Percentiles rank a stretch among this genome's conserved stretches.
Evolutionary conservation across 116 monocot genomes (phyloP).

Genomic region (Cymodocea nodosa): DNA sequence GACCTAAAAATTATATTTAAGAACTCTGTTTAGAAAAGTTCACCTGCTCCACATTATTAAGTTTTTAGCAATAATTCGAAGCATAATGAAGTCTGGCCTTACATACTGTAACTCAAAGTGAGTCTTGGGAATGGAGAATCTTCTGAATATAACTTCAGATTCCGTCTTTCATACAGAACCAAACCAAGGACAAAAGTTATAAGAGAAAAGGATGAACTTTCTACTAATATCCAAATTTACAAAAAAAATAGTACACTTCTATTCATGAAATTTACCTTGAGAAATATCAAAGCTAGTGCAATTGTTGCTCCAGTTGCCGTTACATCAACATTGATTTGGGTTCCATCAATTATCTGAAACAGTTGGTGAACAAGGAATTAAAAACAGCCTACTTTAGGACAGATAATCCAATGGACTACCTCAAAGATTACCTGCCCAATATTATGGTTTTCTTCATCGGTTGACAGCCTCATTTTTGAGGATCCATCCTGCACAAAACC

Average conservation of each 20-base stretch:
- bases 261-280: slow-evolving; percentile 39
- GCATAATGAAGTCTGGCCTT: slow-evolving; percentile 96
- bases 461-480: slow-evolving; percentile 8
- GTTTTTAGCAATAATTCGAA: slow-evolving; percentile 77
- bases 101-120: slow-evolving; percentile 90
- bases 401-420: not conserved
- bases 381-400: not conserved
- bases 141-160: slow-evolving; percentile 54
- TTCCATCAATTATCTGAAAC: slow-evolving; percentile 65
- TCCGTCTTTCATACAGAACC: slow-evolving; percentile 48
- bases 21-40: not conserved
- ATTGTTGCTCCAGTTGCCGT: slow-evolving; percentile 90
- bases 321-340: slow-evolving; percentile 84
- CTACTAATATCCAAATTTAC: not conserved
- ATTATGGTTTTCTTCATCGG: slow-evolving; percentile 39
- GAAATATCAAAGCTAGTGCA: slow-evolving; percentile 81
- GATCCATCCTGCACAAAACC: slow-evolving; percentile 34
- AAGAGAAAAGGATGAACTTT: not conserved
- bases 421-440: slow-evolving; percentile 41
- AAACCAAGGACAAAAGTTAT: not conserved
- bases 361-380: not conserved
- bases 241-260: not conserved
- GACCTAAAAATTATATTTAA: not conserved
- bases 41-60: slow-evolving; percentile 95
- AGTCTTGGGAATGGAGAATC: slow-evolving; percentile 61